A percentile compares a stretch with the other conserved stretches of the same genome.
Conservation (phyloP, 139 green algal genomes). For the Tetratostichococcus sp. region DNA sequence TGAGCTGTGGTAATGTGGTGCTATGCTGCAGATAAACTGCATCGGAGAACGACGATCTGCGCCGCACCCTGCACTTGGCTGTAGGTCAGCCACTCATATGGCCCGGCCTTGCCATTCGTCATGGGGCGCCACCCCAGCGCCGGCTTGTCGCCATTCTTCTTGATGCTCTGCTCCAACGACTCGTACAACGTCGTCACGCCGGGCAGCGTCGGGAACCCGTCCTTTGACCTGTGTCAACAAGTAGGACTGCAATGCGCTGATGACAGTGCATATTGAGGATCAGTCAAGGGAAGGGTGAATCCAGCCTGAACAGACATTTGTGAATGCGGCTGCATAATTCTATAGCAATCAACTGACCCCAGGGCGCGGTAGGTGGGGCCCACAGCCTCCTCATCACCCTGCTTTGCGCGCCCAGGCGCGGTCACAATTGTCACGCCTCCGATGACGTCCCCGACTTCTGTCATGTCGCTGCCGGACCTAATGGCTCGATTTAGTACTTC, state of each 20-base stretch:
- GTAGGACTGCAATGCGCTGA: too few relatives aligned
- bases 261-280: too few relatives aligned
- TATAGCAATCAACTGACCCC: background rate
- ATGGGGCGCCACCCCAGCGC: slow-evolving; percentile 34
- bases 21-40: too few relatives aligned
- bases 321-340: too few relatives aligned
- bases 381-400: slow-evolving; percentile 15
- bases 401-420: slow-evolving; percentile 5
- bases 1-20: too few relatives aligned
- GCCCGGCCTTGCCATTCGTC: slow-evolving; percentile 23
- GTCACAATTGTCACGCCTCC: slow-evolving; percentile 3
- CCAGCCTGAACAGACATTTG: too few relatives aligned
- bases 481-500: too few relatives aligned
- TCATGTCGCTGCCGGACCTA: too few relatives aligned
- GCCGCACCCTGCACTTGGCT: slow-evolving; percentile 31
- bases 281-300: too few relatives aligned
- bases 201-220: slow-evolving; percentile 50
- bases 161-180: slow-evolving; percentile 56
- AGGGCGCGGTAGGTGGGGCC: slow-evolving; percentile 16
- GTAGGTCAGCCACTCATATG: slow-evolving; percentile 55
- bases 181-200: slow-evolving; percentile 69
- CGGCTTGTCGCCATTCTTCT: slow-evolving; percentile 34
- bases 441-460: background rate
- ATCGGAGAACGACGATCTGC: too few relatives aligned
- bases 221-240: slow-evolving; percentile 33